phyloP scores from a whole-genome alignment of 192 early-diverging fungal species.

The Backusella mclennaniae region DNA sequence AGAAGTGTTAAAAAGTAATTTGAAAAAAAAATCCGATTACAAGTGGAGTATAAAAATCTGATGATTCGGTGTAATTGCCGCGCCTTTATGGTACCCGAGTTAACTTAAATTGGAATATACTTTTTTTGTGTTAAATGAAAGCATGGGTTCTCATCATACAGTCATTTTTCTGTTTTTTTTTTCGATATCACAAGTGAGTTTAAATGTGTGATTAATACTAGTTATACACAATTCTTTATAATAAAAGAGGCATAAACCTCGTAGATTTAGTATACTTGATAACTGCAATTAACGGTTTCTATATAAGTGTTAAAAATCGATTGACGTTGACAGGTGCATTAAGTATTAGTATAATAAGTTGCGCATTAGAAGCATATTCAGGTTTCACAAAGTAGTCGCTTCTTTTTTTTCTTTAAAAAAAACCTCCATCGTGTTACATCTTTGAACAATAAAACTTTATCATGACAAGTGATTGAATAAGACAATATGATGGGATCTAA shows the following conservation, averaged over 20 bases:
- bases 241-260: neutral
- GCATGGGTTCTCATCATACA: neutral
- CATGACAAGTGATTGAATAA: neutral
- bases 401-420: neutral
- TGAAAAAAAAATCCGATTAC: neutral
- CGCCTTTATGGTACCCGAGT: neutral
- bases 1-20: neutral
- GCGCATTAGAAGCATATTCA: neutral
- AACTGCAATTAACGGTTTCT: neutral
- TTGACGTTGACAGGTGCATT: neutral
- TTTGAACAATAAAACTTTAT: conserved; percentile 3
- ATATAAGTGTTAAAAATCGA: neutral
- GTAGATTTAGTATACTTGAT: neutral
- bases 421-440: neutral
- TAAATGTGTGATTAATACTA: neutral
- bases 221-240: neutral
- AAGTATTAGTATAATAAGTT: neutral
- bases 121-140: neutral
- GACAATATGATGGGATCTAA: neutral
- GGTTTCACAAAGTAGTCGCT: neutral
- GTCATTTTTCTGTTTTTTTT: neutral
- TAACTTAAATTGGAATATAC: neutral
- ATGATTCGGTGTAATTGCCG: neutral
- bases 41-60: neutral
- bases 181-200: neutral